These are phyloP conservation scores for Musa balbisiana DNA, from an alignment of 202 grass and related monocot species.

Conservation along the genomic window DNA sequence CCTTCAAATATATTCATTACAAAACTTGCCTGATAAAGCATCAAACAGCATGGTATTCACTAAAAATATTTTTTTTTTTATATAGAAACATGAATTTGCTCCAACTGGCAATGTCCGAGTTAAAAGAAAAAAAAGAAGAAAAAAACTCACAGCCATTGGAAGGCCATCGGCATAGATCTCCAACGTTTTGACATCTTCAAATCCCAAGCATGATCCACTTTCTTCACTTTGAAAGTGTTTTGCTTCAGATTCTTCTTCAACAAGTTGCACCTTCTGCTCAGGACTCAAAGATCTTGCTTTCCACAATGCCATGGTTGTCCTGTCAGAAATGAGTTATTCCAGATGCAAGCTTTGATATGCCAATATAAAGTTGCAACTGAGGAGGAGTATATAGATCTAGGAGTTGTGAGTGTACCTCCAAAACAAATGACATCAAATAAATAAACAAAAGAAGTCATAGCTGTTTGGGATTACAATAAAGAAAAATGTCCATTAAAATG, in stretches of 20 bases:
- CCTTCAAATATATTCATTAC: slow-evolving; percentile 66
- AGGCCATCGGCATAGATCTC: slow-evolving; percentile 44
- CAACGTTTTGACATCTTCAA: slow-evolving; percentile 56
- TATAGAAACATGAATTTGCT: background rate
- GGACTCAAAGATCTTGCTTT: slow-evolving; percentile 42
- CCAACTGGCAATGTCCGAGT: background rate
- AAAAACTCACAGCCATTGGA: slow-evolving; percentile 40
- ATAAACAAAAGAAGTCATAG: too few relatives aligned
- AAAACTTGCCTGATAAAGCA: slow-evolving; percentile 42
- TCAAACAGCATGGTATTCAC: background rate
- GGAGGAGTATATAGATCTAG: too few relatives aligned
- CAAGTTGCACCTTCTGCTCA: slow-evolving; percentile 39
- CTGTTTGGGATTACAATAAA: too few relatives aligned
- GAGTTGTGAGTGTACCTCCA: too few relatives aligned
- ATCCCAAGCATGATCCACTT: slow-evolving; percentile 33
- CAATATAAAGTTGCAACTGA: background rate
- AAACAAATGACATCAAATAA: too few relatives aligned
- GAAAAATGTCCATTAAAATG: too few relatives aligned
- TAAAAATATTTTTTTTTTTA: background rate
- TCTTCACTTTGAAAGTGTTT: slow-evolving; percentile 42
- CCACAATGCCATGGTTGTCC: slow-evolving; percentile 64
- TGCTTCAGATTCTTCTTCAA: slow-evolving; percentile 39
- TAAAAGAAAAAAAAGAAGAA: too few relatives aligned
- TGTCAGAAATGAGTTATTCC: slow-evolving; percentile 8
- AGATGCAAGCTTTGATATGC: background rate